Evolutionary conservation across 495 filamentous ascomycete genomes (phyloP), one percentile per base, ranked within the genome.

Genomic region (Xylaria bambusicola): DNA sequence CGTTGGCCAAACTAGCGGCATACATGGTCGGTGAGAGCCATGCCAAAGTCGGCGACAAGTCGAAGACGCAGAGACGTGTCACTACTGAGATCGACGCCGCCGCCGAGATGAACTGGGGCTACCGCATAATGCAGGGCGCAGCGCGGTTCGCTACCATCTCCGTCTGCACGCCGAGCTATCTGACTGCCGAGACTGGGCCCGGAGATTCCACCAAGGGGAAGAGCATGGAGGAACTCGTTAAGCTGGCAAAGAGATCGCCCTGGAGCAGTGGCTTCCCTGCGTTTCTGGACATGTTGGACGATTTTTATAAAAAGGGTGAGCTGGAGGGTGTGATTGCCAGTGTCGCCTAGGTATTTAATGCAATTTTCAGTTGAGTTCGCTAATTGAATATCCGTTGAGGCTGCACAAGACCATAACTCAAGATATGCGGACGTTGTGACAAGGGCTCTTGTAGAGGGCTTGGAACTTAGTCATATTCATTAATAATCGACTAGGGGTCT

Each of bases 161-260:
- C 1, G 70, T 75, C 13, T 88, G 84, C 70, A 86, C 83, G 7
- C 84, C 85, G 1, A 71, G 80, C 13, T 86, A 86, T 60, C 73
- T 77, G 48, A 87, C 80, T 31, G 66, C 55, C 10, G 79, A 86
- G 61, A 83, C 76, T 3, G 68, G 71, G 23, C 36, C 62, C 0
- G 12, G 59, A 12, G 45, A 61, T 23, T 51, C 45, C 31, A 41
- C 27, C 5, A 12, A 61, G 1, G 46, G 54, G 2, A 50, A 20
- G 49, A 66, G 64, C 4, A 72, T 45, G 42, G 64, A 61, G 54
- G 68, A 71, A 2, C 58, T 69, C 66, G 58, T 72, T 44, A 74
- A 73, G 65, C 56, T 44, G 51, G 68, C 68, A 0, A 52, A 67
- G n/a, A 21, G 41, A 15, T 60, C 65, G 15, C 60, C 58, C 0